Conservation (phyloP, 2,329 filamentous ascomycete genomes). For the Neofusicoccum cordaticola region DNA sequence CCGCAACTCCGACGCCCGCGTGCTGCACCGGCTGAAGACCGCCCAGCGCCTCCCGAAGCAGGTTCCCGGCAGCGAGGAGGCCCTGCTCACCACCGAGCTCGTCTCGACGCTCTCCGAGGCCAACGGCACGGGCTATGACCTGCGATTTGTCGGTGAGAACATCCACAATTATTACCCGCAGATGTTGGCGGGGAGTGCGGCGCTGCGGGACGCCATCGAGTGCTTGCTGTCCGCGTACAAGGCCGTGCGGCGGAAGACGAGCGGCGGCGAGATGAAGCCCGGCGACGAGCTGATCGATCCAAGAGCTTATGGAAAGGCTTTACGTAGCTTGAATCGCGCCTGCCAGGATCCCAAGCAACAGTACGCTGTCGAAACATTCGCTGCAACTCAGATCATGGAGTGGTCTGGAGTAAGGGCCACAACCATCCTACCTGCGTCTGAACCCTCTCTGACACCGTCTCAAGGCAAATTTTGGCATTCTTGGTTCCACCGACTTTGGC, state of each 20-base stretch:
- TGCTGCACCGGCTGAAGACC: neutral
- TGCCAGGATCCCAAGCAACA: neutral
- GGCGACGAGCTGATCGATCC: neutral
- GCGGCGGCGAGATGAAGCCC: neutral
- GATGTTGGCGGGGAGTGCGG: neutral
- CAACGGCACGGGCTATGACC: neutral
- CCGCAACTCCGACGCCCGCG: too few species aligned
- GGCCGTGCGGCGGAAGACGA: neutral
- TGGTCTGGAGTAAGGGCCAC: neutral
- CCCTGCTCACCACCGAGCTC: neutral
- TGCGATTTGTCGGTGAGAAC: neutral
- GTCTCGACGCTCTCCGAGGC: neutral
- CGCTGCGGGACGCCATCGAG: neutral
- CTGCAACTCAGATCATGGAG: neutral
- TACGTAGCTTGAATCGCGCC: neutral
- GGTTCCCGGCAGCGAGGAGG: neutral
- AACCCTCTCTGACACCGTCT: neutral
- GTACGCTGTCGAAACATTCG: neutral
- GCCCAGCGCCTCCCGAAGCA: neutral
- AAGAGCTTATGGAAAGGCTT: neutral
- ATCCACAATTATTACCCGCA: neutral
- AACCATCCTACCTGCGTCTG: neutral
- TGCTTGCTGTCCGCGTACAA: neutral
- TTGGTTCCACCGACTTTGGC: neutral
- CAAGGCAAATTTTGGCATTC: neutral